Conservation (phyloP, 176 grass and related monocot genomes). For the Chloris gayana region DNA sequence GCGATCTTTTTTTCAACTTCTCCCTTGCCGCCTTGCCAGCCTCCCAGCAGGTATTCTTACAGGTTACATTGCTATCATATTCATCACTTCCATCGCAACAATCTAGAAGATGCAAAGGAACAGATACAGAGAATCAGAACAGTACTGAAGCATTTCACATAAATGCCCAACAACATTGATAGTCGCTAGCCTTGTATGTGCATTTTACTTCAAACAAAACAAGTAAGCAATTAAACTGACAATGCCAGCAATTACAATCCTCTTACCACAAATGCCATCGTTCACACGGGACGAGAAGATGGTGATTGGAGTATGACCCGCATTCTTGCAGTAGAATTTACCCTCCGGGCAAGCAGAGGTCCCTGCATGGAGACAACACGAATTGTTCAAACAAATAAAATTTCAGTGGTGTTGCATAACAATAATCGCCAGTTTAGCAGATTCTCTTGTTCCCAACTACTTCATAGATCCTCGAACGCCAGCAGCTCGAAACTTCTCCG, state of each 20-base stretch:
- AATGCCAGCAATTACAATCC: background rate
- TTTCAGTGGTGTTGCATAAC: background rate
- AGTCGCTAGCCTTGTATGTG: background rate
- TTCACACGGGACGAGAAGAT: slow-evolving; percentile 93
- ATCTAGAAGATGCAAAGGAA: slow-evolving; percentile 48
- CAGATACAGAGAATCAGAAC: slow-evolving; percentile 25
- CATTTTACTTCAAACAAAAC: background rate
- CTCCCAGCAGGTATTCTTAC: slow-evolving; percentile 96
- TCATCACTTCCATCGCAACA: slow-evolving; percentile 99
- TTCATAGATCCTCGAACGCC: background rate
- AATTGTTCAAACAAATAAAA: background rate
- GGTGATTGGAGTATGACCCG: slow-evolving; percentile 66
- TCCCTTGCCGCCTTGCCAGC: slow-evolving; percentile 91
- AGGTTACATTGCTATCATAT: slow-evolving; percentile 70
- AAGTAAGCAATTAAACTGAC: slow-evolving; percentile 9
- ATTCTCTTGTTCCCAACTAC: background rate
- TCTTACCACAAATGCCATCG: slow-evolving; percentile 94
- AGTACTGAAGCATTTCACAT: background rate
- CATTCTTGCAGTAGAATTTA: slow-evolving; percentile 93
- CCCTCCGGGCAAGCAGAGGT: slow-evolving; percentile 94
- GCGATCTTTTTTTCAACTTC: slow-evolving; percentile 86
- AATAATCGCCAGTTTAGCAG: slow-evolving; percentile 5
- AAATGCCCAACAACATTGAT: background rate
- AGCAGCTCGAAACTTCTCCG: slow-evolving; percentile 19
- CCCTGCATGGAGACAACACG: slow-evolving; percentile 51